These are phyloP conservation scores for Cryptococcus deneoformans DNA, from an alignment of 1,284 basidiomycete species.

Conservation along the genomic window DNA sequence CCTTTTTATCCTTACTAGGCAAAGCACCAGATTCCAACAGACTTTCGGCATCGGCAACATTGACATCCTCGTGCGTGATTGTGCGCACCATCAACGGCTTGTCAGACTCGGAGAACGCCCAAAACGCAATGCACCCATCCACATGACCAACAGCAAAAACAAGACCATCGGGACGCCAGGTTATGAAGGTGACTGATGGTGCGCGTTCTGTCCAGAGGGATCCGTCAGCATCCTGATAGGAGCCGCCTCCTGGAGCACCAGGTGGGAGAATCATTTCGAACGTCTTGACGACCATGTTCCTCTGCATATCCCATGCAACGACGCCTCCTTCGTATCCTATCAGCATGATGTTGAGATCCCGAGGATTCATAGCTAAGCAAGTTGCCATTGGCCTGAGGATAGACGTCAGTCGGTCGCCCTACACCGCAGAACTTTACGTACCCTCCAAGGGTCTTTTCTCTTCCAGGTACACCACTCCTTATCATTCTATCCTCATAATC, in stretches of 20 bases:
- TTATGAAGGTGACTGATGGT: constrained; percentile 68
- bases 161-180: constrained; percentile 60
- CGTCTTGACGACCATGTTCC: constrained; percentile 60
- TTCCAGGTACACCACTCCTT: constrained; percentile 58
- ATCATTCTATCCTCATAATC: constrained; percentile 66
- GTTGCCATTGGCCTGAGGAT: constrained; percentile 54
- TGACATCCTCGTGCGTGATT: constrained; percentile 55
- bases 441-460: constrained; percentile 51
- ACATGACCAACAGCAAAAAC: constrained; percentile 58
- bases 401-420: constrained; percentile 8
- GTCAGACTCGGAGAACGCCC: constrained; percentile 77
- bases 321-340: constrained; percentile 80
- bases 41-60: constrained; percentile 49
- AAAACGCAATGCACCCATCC: constrained; percentile 86
- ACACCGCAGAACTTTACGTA: constrained; percentile 18
- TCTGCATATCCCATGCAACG: constrained; percentile 67
- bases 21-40: constrained; percentile 48
- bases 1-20: constrained; percentile 38
- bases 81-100: constrained; percentile 77
- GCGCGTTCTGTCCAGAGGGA: constrained; percentile 67
- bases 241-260: constrained; percentile 74
- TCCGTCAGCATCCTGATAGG: constrained; percentile 58
- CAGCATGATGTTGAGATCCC: constrained; percentile 75
- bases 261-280: constrained; percentile 69
- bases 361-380: constrained; percentile 70